Evolutionary conservation across 257 asterid genomes (phyloP).

Genomic region (Jasminum sambac): DNA sequence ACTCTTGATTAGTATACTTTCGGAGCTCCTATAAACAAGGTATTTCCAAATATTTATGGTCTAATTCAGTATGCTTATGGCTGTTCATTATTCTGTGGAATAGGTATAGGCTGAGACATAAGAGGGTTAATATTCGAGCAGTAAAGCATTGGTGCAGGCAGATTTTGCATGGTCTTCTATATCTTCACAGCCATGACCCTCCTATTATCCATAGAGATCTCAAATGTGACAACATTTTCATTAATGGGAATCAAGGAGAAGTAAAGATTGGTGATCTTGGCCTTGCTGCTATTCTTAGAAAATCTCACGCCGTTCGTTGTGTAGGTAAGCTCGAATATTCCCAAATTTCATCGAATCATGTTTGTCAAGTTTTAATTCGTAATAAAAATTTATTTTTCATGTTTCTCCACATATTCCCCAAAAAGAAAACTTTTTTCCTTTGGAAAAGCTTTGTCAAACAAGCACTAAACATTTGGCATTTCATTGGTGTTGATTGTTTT

Average conservation of each 20-base stretch:
- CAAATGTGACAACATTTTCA: conserved; percentile 83
- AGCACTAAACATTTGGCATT: no score
- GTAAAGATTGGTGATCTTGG: conserved; percentile 94
- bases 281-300: conserved; percentile 77
- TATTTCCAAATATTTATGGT: neutral
- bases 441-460: no score
- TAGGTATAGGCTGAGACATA: conserved; percentile 79
- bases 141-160: conserved; percentile 91
- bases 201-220: conserved; percentile 94
- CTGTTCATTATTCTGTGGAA: conserved; percentile 8
- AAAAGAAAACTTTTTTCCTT: no score
- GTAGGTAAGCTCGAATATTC: conserved; percentile 54
- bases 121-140: conserved; percentile 76
- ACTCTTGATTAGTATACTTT: conserved; percentile 10
- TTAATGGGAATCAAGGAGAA: conserved; percentile 88
- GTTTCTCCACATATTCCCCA: no score
- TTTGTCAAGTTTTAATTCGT: neutral
- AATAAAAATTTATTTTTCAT: no score
- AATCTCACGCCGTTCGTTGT: conserved; percentile 78
- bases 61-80: neutral
- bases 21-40: neutral
- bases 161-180: conserved; percentile 73
- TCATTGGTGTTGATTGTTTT: neutral
- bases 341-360: neutral
- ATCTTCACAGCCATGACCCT: conserved; percentile 80